Evolutionary conservation across 441 rosid species (phyloP).

Genomic region (Jatropha podagrica): DNA sequence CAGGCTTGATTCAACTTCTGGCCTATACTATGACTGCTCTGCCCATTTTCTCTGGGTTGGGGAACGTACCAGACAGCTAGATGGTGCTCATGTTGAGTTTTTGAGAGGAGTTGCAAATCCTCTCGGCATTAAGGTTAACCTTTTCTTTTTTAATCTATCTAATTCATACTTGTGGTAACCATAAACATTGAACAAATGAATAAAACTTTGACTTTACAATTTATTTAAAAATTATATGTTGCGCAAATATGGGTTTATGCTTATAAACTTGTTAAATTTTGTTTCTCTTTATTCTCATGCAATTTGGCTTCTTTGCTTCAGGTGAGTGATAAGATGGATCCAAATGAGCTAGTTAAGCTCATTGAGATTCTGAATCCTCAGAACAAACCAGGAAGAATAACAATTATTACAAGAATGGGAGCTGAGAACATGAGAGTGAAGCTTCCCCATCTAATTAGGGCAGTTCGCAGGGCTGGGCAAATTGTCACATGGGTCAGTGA

Average conservation of each 20-base stretch:
- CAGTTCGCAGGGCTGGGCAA: slow-evolving; percentile 79
- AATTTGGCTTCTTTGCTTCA: slow-evolving; percentile 35
- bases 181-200: neutral
- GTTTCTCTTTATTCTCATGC: neutral
- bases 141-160: neutral
- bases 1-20: slow-evolving; percentile 90
- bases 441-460: slow-evolving; percentile 89
- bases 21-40: slow-evolving; percentile 90
- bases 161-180: neutral
- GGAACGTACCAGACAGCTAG: slow-evolving; percentile 92
- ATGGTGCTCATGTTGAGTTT: slow-evolving; percentile 96
- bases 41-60: slow-evolving; percentile 97
- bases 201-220: too few species aligned
- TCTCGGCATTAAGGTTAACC: slow-evolving; percentile 80
- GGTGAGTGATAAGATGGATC: slow-evolving; percentile 98
- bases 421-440: slow-evolving; percentile 99
- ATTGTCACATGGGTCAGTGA: slow-evolving; percentile 97
- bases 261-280: neutral
- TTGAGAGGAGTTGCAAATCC: slow-evolving; percentile 94
- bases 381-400: slow-evolving; percentile 89
- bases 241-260: too few species aligned
- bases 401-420: slow-evolving; percentile 89
- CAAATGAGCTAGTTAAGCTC: slow-evolving; percentile 81
- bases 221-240: too few species aligned
- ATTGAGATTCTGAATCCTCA: slow-evolving; percentile 88